A percentile compares a stretch with the other conserved stretches of the same genome.
Conservation (phyloP, 805 yeast species). For the Grigorovia jiainica region DNA sequence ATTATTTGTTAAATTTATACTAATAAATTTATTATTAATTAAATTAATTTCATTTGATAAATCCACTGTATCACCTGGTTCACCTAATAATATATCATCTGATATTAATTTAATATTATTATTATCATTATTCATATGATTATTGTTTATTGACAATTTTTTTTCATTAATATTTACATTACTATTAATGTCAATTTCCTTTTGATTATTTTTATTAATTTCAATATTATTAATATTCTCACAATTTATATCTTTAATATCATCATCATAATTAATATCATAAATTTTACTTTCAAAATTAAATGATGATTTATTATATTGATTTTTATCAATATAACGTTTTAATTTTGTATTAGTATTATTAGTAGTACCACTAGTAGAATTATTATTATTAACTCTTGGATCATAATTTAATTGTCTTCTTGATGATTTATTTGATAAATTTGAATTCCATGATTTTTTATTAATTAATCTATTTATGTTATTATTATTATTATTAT, state of each 20-base stretch:
- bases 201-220: not conserved
- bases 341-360: too few species aligned
- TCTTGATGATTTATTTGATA: too few species aligned
- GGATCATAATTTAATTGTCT: constrained; percentile 8
- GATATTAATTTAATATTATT: constrained; percentile 4
- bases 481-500: not conserved
- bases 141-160: not conserved
- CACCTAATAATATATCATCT: constrained; percentile 21
- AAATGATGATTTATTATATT: constrained; percentile 16
- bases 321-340: constrained; percentile 2
- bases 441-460: constrained; percentile 1
- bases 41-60: constrained; percentile 8
- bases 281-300: constrained; percentile 32
- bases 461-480: constrained; percentile 1
- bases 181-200: not conserved
- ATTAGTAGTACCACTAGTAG: constrained; percentile 5
- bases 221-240: not conserved
- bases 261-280: constrained; percentile 24
- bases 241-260: not conserved
- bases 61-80: constrained; percentile 29
- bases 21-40: not conserved
- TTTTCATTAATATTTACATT: not conserved
- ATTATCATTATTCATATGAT: not conserved
- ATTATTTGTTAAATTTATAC: not conserved
- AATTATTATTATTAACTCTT: not conserved